Percentiles rank a stretch among this genome's conserved stretches.
Conservation (phyloP, 2,329 filamentous ascomycete species). For the Hortaea sp. region DNA sequence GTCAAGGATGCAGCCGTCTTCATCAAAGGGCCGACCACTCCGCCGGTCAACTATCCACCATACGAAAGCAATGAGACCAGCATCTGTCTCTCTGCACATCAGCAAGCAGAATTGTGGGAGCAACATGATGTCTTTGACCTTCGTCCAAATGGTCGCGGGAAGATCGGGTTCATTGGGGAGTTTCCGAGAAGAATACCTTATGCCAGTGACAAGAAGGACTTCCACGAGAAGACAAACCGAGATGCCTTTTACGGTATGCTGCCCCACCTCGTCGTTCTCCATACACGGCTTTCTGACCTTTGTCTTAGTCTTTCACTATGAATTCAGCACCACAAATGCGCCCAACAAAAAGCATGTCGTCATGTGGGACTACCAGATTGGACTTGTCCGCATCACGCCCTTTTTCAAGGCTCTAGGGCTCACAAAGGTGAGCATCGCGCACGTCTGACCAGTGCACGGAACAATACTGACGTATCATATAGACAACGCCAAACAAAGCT, state of each 20-base stretch:
- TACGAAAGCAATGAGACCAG: slow-evolving; percentile 50
- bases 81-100: slow-evolving; percentile 11
- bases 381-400: slow-evolving; percentile 84
- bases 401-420: slow-evolving; percentile 89
- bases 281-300: no score
- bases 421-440: slow-evolving; percentile 56
- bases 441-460: no score
- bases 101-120: slow-evolving; percentile 38
- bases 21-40: slow-evolving; percentile 51
- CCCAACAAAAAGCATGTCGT: slow-evolving; percentile 54
- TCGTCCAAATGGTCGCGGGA: slow-evolving; percentile 48
- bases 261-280: no score
- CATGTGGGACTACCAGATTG: slow-evolving; percentile 96
- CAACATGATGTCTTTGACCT: slow-evolving; percentile 57
- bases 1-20: slow-evolving; percentile 56
- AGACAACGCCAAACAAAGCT: slow-evolving; percentile 87
- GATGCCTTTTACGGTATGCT: slow-evolving; percentile 77
- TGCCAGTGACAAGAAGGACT: slow-evolving; percentile 86
- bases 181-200: slow-evolving; percentile 67
- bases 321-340: slow-evolving; percentile 60
- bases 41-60: slow-evolving; percentile 62
- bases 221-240: slow-evolving; percentile 73
- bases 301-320: slow-evolving; percentile 67
- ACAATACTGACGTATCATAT: slow-evolving; percentile 1
- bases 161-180: slow-evolving; percentile 34